Evolutionary conservation across 83 land plant genomes (phyloP).

Genomic region (Larix sibirica): DNA sequence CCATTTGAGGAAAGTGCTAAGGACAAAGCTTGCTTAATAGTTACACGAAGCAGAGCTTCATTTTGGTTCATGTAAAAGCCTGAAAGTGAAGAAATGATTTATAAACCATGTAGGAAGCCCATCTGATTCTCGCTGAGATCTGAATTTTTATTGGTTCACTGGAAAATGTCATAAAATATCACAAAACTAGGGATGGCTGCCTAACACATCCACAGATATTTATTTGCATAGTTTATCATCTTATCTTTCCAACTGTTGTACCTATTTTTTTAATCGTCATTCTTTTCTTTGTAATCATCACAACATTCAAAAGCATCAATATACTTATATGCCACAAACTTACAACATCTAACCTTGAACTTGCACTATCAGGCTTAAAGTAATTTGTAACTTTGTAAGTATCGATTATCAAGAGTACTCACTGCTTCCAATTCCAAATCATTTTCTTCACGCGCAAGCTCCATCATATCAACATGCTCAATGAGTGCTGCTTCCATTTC

Average conservation of each 20-base stretch:
- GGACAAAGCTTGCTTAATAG: too few species aligned
- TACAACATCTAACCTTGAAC: neutral
- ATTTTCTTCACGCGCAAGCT: constrained; percentile 92
- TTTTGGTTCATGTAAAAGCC: too few species aligned
- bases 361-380: neutral
- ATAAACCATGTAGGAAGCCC: too few species aligned
- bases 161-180: too few species aligned
- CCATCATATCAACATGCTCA: constrained; percentile 88
- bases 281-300: neutral
- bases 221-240: neutral
- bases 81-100: too few species aligned
- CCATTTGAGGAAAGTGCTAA: too few species aligned
- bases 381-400: neutral
- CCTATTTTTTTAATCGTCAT: neutral
- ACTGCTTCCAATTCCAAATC: constrained; percentile 83
- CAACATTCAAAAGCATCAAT: neutral
- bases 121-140: too few species aligned
- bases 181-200: neutral
- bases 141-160: too few species aligned
- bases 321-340: neutral
- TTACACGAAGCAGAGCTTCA: too few species aligned
- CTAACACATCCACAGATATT: neutral
- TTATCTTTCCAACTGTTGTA: neutral
- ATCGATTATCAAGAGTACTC: constrained; percentile 25
- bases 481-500: constrained; percentile 69